Base-by-base conservation (phyloP, 352 stramenopile genomes). In the Phytophthora ramorum region DNA sequence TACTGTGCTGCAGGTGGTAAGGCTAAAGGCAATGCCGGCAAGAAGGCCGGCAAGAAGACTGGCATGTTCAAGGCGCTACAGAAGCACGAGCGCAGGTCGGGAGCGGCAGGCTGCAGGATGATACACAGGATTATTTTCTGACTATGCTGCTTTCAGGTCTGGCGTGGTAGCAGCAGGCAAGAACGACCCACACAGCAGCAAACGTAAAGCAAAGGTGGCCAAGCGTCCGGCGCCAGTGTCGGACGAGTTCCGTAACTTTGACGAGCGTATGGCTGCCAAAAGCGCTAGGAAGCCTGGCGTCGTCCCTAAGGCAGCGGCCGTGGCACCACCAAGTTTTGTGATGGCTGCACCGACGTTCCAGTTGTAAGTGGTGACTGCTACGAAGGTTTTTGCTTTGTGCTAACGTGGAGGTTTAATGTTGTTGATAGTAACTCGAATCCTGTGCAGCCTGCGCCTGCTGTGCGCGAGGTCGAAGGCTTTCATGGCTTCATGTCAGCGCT, bases 201-300 rank as follows among this genome's bases (percentile, higher is more conserved):
- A 70, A 24, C 58, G 43, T 6, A 69, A 67, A 40, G 58, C 65
- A 28, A 75, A 76, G 20, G 34, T 64, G 20, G 58, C 53, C 2
- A 89, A 85, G 76, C 65, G 77, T 7, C 52, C 53, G 1, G 38
- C 55, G 14, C 26, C 49, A 6, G 58, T 90, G n/a, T 69, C 83
- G 10, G 73, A 86, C 41, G 83, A 92, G 41, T 86, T 90, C 49
- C 83, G 85, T 38, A 92, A 83, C 59, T 93, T 92, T 74, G 85
- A 93, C 63, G 85, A 93, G 64, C 83, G 85, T 2, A 85, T 93
- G 71, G 73, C 78, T 0, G 79, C 70, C 0, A 81, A 84, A 55
- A 82, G 72, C 32, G 50, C 75, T 2, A 63, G 69, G 5, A 55
- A 64, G 17, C 56, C 69, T 41, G 48, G 71, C 1, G 22, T 56